Evolutionary conservation across 2,329 filamentous ascomycete genomes (phyloP).

Genomic region (Dactylellina sp.): DNA sequence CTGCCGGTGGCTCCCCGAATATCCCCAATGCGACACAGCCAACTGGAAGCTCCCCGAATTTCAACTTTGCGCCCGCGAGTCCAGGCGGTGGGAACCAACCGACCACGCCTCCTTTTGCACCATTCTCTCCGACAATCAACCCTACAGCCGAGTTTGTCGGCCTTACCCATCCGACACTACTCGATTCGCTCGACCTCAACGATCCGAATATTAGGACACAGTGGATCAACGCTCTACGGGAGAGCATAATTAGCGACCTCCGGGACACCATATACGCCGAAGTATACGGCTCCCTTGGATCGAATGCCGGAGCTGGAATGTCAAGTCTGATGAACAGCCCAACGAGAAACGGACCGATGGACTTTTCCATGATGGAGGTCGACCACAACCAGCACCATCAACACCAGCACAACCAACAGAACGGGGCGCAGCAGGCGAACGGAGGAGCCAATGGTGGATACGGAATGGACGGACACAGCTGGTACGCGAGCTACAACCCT

Average conservation of each 20-base stretch:
- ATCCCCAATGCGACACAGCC: constrained; percentile 48
- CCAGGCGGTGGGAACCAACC: constrained; percentile 44
- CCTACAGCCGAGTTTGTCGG: constrained; percentile 48
- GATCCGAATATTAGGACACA: constrained; percentile 56
- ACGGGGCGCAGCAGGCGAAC: constrained; percentile 35
- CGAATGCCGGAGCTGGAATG: constrained; percentile 26
- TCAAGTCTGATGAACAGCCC: constrained; percentile 44
- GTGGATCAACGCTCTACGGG: constrained; percentile 59
- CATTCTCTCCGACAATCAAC: constrained; percentile 47
- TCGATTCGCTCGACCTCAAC: constrained; percentile 59
- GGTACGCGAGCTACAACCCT: constrained; percentile 47
- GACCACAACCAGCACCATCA: constrained; percentile 34
- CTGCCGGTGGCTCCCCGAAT: constrained; percentile 40
- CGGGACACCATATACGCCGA: constrained; percentile 44
- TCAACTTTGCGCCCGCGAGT: constrained; percentile 50
- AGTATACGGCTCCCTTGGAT: constrained; percentile 38
- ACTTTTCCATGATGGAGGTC: constrained; percentile 55
- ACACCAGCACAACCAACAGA: constrained; percentile 22
- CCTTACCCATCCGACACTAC: constrained; percentile 57
- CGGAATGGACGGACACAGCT: constrained; percentile 41
- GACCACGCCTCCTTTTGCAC: constrained; percentile 51
- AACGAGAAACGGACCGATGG: constrained; percentile 41
- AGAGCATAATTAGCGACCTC: constrained; percentile 55
- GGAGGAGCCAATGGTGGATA: constrained; percentile 46
- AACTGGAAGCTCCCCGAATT: constrained; percentile 44